phyloP scores from a whole-genome alignment of 2,329 filamentous ascomycete genomes.

The Thyridium curvatum region DNA sequence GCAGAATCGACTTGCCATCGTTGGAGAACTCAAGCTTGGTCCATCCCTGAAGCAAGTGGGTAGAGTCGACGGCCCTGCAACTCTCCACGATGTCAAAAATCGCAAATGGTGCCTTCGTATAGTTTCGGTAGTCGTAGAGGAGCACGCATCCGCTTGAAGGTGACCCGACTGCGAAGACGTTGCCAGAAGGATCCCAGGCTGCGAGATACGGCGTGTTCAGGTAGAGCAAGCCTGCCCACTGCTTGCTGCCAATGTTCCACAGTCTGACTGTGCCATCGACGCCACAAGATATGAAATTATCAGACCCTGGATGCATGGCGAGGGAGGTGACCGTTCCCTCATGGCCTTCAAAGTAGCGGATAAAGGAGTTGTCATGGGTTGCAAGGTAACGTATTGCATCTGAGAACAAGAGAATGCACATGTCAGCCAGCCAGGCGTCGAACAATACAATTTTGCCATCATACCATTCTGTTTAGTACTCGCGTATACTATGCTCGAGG shows the following conservation, averaged over 20 bases:
- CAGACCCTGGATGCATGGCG: slow-evolving; percentile 75
- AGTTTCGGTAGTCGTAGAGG: slow-evolving; percentile 90
- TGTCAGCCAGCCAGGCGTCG: background rate
- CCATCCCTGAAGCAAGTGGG: slow-evolving; percentile 66
- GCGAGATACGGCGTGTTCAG: slow-evolving; percentile 76
- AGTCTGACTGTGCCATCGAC: slow-evolving; percentile 86
- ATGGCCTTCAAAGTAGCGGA: slow-evolving; percentile 94
- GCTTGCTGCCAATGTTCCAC: slow-evolving; percentile 80
- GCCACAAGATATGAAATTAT: slow-evolving; percentile 88
- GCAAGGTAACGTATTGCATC: slow-evolving; percentile 82
- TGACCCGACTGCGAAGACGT: slow-evolving; percentile 84
- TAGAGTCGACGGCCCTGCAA: slow-evolving; percentile 39
- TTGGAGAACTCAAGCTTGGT: slow-evolving; percentile 93
- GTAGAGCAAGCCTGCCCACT: slow-evolving; percentile 73
- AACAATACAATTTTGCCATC: slow-evolving; percentile 9
- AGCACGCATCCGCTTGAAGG: slow-evolving; percentile 73
- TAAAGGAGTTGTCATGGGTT: slow-evolving; percentile 92
- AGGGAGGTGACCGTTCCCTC: slow-evolving; percentile 78
- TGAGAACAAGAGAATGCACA: slow-evolving; percentile 18
- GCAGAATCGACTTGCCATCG: slow-evolving; percentile 79
- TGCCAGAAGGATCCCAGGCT: slow-evolving; percentile 87
- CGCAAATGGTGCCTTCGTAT: slow-evolving; percentile 83
- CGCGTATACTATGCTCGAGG: slow-evolving; percentile 87
- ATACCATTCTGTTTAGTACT: slow-evolving; percentile 89
- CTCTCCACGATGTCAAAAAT: slow-evolving; percentile 72